Evolutionary conservation across 495 filamentous ascomycete species (phyloP), one percentile per base, ranked within the genome.

Genomic region (Aspergillus panamensis): DNA sequence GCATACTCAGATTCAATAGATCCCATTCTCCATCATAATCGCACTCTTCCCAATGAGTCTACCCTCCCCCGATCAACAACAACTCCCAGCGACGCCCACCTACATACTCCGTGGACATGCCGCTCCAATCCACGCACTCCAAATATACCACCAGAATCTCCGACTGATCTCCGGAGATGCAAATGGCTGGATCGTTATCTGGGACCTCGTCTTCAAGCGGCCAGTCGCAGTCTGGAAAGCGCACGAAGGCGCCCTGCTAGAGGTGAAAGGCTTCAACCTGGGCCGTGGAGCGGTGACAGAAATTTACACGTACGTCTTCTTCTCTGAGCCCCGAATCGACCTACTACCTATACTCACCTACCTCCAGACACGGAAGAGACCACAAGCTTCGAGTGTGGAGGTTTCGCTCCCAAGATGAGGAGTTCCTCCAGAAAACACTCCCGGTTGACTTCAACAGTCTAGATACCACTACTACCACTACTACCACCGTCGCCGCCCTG

Each of bases 81-180:
- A 66, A 31, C 70, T 79, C 49, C 84, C 85, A 31, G 81, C 87
- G 30, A 88, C 90, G 61, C 92, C 92, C 48, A 79, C 82, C 50
- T 93, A 94, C 66, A 84, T 97, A 48, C 82, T 98, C 32, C 88
- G 94, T 62, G 94, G 94, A 52, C 94, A 98, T 73, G 78, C 81
- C 30, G 75, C 89, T 2, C 86, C 89, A 53, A 87, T 97, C 51
- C 92, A 98, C 68, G 82, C 84, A 14, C 73, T 94, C 25, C 71
- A 82, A 53, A 89, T 98, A 68, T 81, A 89, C 60, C 81, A 81
- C 45, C 64, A 73, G 50, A 96, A 96, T 62, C 77, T 83, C 48
- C 86, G 90, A 9, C 85, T 98, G 1, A 66, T 93, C 29, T 92
- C 91, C 6, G 94, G 87, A 16, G 94, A 98, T 71, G 88, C 90